A percentile compares a stretch with the other conserved stretches of the same genome.
phyloP scores from a whole-genome alignment of 225 moss, liverwort and hornwort genomes.

The Bryoerythrophyllum caledonicum region DNA sequence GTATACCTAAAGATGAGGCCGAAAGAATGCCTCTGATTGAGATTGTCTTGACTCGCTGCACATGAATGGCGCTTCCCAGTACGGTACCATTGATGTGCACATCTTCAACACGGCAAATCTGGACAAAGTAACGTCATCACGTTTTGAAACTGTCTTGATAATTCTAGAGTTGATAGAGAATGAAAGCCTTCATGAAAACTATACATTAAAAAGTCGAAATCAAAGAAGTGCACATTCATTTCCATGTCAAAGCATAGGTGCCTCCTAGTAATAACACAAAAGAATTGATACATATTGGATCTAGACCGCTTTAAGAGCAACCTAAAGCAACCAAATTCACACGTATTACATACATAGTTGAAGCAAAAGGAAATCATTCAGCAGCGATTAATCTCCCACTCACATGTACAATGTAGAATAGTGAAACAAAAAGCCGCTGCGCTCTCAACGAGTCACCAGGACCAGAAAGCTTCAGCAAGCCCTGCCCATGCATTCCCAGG shows the following conservation, averaged over 20 bases:
- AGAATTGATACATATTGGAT: not conserved
- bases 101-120: constrained; percentile 97
- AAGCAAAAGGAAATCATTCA: not conserved
- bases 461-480: constrained; percentile 79
- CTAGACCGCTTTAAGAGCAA: constrained; percentile 20
- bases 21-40: constrained; percentile 78
- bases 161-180: not conserved
- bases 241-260: not conserved
- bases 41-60: constrained; percentile 84
- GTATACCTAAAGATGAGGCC: constrained; percentile 84
- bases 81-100: constrained; percentile 80
- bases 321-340: constrained; percentile 47
- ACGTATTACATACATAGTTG: not conserved
- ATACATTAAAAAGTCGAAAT: not conserved
- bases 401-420: constrained; percentile 89
- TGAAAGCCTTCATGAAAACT: not conserved
- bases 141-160: not conserved
- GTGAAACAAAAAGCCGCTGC: constrained; percentile 84
- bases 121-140: constrained; percentile 25
- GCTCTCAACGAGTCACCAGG: constrained; percentile 77
- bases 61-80: constrained; percentile 82
- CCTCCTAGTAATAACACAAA: not conserved
- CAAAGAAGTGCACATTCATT: not conserved
- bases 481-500: constrained; percentile 95
- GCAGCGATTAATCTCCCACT: constrained; percentile 22